Evolutionary conservation across 352 stramenopile species (phyloP), one percentile per base, ranked within the genome.

Genomic region (Pythium pyrilobum): DNA sequence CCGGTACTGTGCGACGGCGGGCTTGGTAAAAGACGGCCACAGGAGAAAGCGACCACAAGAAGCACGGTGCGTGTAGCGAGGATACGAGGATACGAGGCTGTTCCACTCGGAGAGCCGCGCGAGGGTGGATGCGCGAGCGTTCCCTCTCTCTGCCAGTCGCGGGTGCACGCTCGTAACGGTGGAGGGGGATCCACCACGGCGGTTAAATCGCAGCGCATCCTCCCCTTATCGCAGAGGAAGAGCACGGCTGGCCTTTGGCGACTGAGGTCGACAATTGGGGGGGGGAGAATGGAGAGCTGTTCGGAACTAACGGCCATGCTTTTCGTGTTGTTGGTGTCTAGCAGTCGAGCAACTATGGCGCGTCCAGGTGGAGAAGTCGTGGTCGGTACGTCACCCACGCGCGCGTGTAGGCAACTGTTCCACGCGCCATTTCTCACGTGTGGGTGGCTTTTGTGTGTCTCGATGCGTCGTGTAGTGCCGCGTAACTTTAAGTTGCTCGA

Each of bases 401-500:
- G 21, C 21, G 10, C 11, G 39, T n/a, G 20, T 31, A 4, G n/a
- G 32, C n/a, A 5, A 24, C 25, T 31, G 31, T 37, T 39, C 29
- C 9, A 12, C 7, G 2, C n/a, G 36, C 13, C 24, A n/a, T 23
- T 31, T 37, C 15, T 38, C 15, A 5, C 32, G 11, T 38, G 11
- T 18, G 11, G 11, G 5, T 39, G 21, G 6, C 33, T 18, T 34
- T 34, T 20, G 6, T 39, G 18, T 39, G 0, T n/a, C n/a, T n/a
- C n/a, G n/a, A n/a, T n/a, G n/a, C n/a, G n/a, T n/a, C 12, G 12
- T 47, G 3, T 33, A 92, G 82, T 97, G 37, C 89, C 89, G 28
- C 85, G 89, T 54, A 97, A 97, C 70, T 97, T 97, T 67, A 97
- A 97, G 84, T 69, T 97, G 52, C 70, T 97, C 56, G 89, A 97